Percentiles rank a stretch among this genome's conserved stretches.
Conservation (phyloP, 1,284 basidiomycete species). For the Cryptococcus sp. region DNA sequence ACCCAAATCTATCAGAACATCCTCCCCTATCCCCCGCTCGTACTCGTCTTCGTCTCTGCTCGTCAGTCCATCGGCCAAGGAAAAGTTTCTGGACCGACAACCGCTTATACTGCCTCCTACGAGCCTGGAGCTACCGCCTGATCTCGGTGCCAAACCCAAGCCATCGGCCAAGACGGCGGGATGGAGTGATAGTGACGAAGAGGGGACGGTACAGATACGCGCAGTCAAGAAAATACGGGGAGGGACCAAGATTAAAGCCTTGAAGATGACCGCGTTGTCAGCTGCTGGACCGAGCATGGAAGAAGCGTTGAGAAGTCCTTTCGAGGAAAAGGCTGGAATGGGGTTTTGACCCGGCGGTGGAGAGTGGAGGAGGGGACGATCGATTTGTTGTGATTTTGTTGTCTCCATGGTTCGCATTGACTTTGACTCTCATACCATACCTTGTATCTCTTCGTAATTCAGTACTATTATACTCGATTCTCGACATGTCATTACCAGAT, state of each 20-base stretch:
- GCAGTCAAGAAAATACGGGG: constrained; percentile 4
- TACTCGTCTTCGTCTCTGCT: constrained; percentile 13
- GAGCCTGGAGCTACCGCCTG: constrained; percentile 17
- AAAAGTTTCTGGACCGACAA: constrained; percentile 13
- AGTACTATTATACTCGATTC: too few relatives aligned
- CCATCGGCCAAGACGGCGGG: background rate
- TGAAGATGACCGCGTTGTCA: background rate
- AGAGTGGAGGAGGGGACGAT: too few relatives aligned
- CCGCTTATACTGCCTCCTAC: constrained; percentile 15
- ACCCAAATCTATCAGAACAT: background rate
- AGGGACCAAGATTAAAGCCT: background rate
- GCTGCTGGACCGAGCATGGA: background rate
- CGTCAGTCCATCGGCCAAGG: constrained; percentile 3
- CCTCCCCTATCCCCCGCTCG: constrained; percentile 18
- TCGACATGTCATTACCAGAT: constrained; percentile 2
- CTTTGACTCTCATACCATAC: background rate
- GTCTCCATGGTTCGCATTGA: too few relatives aligned
- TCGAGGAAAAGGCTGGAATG: constrained; percentile 33
- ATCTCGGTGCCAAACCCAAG: constrained; percentile 1
- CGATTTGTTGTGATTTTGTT: too few relatives aligned
- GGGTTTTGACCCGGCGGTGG: constrained; percentile 11
- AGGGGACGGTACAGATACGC: constrained; percentile 5
- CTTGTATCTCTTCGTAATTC: background rate
- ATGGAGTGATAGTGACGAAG: constrained; percentile 32
- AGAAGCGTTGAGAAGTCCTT: constrained; percentile 24